Percentiles rank a stretch among this genome's conserved stretches.
These are phyloP conservation scores for Plasmopara viticola DNA, from an alignment of 352 stramenopile species.

Conservation along the genomic window DNA sequence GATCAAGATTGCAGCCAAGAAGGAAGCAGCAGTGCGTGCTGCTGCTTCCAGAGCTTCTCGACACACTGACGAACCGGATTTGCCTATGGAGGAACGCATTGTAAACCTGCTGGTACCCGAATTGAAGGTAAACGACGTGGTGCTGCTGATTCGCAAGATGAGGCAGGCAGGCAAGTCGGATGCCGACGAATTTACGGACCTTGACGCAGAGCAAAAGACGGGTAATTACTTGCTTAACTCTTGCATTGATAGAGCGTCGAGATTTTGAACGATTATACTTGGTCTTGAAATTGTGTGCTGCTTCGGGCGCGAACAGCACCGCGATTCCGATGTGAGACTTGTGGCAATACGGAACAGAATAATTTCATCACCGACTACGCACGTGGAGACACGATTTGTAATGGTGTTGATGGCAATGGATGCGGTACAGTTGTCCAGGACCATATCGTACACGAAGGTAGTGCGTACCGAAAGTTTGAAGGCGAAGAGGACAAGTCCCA, in stretches of 20 bases:
- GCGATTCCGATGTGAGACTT: conserved; percentile 80
- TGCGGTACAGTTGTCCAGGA: conserved; percentile 94
- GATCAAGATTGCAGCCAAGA: conserved; percentile 36
- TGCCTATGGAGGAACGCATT: conserved; percentile 85
- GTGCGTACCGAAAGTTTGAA: conserved; percentile 95
- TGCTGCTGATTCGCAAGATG: conserved; percentile 88
- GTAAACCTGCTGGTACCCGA: conserved; percentile 81
- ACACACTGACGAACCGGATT: conserved; percentile 35
- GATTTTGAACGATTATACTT: conserved; percentile 4
- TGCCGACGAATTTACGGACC: conserved; percentile 81
- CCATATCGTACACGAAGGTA: conserved; percentile 94
- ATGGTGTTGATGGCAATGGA: conserved; percentile 75
- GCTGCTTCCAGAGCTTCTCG: conserved; percentile 34
- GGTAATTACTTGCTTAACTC: conserved; percentile 28
- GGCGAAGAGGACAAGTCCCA: conserved; percentile 96
- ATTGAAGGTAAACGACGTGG: conserved; percentile 83
- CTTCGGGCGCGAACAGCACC: conserved; percentile 34
- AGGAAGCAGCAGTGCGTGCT: conserved; percentile 30
- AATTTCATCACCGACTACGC: conserved; percentile 88
- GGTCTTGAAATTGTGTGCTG: not conserved
- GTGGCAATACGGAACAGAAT: conserved; percentile 85
- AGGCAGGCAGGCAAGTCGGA: conserved; percentile 85
- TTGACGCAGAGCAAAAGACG: conserved; percentile 81
- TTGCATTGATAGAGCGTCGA: not conserved
- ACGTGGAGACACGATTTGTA: conserved; percentile 84